phyloP scores from a whole-genome alignment of 176 grass and related monocot species.

The Aegilops umbellulata region DNA sequence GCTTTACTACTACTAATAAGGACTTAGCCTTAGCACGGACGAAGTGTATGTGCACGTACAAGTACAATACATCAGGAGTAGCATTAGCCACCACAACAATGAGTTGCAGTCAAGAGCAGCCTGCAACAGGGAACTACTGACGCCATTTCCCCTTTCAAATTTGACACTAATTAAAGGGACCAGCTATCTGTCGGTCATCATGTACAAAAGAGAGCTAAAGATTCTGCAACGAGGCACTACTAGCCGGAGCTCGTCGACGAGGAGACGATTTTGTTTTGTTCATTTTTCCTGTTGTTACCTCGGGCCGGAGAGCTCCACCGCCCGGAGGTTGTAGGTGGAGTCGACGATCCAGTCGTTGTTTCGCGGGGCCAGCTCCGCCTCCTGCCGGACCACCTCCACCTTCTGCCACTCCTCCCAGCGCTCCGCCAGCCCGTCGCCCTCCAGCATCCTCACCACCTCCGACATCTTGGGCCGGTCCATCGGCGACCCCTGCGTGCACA shows the following conservation, averaged over 20 bases:
- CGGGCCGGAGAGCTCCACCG: conserved; percentile 60
- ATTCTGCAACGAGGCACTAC: background rate
- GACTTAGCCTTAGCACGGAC: background rate
- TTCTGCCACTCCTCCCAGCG: conserved; percentile 90
- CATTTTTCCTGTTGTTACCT: conserved; percentile 35
- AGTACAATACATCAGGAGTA: background rate
- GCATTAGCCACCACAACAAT: background rate
- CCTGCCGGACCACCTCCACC: conserved; percentile 67
- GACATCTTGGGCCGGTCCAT: conserved; percentile 83
- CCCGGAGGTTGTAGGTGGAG: conserved; percentile 52
- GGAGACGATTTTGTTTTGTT: background rate
- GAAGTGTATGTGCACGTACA: background rate
- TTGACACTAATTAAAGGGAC: background rate
- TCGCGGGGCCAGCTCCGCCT: conserved; percentile 44
- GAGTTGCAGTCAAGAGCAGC: background rate
- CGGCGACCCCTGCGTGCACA: conserved; percentile 66
- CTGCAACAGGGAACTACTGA: background rate
- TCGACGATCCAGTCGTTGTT: conserved; percentile 52
- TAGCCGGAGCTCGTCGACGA: background rate
- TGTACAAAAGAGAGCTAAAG: conserved; percentile 24
- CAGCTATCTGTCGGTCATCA: background rate
- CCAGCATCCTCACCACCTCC: conserved; percentile 78
- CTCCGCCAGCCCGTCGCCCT: conserved; percentile 67
- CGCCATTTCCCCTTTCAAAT: background rate
- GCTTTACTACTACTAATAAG: background rate